Evolutionary conservation across 2,329 filamentous ascomycete species (phyloP).

Genomic region (Pleomassaria siparia): DNA sequence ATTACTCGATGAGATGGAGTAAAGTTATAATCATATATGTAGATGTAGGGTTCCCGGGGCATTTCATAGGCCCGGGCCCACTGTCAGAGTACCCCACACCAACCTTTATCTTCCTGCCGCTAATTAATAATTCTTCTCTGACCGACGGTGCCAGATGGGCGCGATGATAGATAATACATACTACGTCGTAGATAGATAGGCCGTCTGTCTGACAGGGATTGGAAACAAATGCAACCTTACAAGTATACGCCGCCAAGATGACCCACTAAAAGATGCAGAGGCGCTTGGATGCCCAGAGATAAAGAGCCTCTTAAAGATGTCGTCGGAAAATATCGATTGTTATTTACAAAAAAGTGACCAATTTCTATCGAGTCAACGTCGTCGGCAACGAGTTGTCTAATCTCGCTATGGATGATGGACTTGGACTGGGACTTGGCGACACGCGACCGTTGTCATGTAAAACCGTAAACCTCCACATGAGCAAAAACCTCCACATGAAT

Average conservation of each 20-base stretch:
- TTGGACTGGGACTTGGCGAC: not conserved
- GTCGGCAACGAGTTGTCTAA: constrained; percentile 10
- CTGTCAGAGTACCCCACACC: constrained; percentile 23
- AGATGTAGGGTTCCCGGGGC: constrained; percentile 2
- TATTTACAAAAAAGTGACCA: constrained; percentile 24
- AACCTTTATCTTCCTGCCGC: constrained; percentile 24
- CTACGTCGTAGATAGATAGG: too few species aligned
- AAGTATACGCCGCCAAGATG: too few species aligned
- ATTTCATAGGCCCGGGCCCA: constrained; percentile 17
- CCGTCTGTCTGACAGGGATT: too few species aligned
- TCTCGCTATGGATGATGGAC: constrained; percentile 1
- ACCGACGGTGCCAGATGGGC: too few species aligned
- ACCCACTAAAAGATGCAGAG: too few species aligned
- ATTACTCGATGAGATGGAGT: constrained; percentile 37
- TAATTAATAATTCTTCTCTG: too few species aligned
- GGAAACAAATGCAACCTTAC: constrained; percentile 3
- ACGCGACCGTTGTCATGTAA: not conserved
- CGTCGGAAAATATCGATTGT: too few species aligned
- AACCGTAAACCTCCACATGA: not conserved
- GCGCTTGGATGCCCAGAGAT: constrained; percentile 14
- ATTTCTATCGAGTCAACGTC: constrained; percentile 35
- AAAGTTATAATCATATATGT: too few species aligned
- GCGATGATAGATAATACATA: too few species aligned
- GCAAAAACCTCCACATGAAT: constrained; percentile 3
- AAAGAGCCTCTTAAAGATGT: constrained; percentile 22